Percentiles rank a stretch among this genome's conserved stretches.
Conservation (phyloP, 2,329 filamentous ascomycete genomes). For the Aspergillus sp. region DNA sequence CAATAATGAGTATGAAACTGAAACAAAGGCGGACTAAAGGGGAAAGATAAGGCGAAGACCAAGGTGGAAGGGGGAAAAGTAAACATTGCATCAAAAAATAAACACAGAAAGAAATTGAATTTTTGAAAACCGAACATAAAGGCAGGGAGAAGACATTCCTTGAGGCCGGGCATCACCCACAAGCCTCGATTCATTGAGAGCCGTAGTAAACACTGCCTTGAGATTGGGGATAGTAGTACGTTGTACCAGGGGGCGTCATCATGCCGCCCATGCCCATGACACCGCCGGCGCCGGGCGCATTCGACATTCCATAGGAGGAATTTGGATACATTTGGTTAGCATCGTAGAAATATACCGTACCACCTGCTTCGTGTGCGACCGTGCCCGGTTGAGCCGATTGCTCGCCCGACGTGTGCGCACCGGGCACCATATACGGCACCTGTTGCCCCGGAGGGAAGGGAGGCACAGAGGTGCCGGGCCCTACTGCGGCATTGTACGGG, state of each 20-base stretch:
- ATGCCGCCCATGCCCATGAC: slow-evolving; percentile 75
- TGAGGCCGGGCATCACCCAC: background rate
- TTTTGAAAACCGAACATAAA: background rate
- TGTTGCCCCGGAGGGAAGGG: slow-evolving; percentile 60
- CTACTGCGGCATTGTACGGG: slow-evolving; percentile 50
- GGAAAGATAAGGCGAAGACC: slow-evolving; percentile 25
- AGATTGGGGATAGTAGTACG: slow-evolving; percentile 59
- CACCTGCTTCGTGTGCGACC: slow-evolving; percentile 85
- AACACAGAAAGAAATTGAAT: slow-evolving; percentile 15
- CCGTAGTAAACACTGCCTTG: slow-evolving; percentile 64
- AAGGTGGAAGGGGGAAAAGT: slow-evolving; percentile 10
- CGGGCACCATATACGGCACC: slow-evolving; percentile 37
- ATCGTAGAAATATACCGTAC: slow-evolving; percentile 95
- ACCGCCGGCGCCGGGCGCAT: slow-evolving; percentile 54
- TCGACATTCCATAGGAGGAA: slow-evolving; percentile 53
- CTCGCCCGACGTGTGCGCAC: slow-evolving; percentile 35
- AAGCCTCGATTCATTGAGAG: slow-evolving; percentile 24
- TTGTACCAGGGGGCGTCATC: slow-evolving; percentile 64
- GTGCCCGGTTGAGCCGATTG: slow-evolving; percentile 53
- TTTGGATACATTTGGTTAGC: slow-evolving; percentile 64
- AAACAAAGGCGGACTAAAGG: slow-evolving; percentile 20
- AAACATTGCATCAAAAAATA: slow-evolving; percentile 15
- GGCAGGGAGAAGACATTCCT: too few relatives aligned
- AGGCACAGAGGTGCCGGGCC: slow-evolving; percentile 52
- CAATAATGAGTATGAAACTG: slow-evolving; percentile 15